Evolutionary conservation across 148 eudicot genomes (phyloP).

Genomic region (Amaranthus cruentus): DNA sequence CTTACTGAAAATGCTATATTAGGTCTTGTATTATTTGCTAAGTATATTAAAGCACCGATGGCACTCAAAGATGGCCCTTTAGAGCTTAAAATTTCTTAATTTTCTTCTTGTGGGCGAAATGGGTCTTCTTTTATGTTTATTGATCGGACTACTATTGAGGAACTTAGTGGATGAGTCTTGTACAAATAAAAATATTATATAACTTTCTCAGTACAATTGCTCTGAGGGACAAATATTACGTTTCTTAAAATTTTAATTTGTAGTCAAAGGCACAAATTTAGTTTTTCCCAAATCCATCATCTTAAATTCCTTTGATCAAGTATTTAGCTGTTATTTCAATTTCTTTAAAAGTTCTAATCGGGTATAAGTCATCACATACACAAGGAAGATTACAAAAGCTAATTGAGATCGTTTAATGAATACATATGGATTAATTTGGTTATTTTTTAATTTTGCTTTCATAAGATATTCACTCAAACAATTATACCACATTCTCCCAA

Average conservation of each 20-base stretch:
- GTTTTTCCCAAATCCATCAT: no score
- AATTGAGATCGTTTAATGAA: neutral
- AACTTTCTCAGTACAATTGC: no score
- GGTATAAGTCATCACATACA: no score
- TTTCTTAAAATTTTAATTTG: no score
- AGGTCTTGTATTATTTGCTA: slow-evolving; percentile 3
- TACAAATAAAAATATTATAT: no score
- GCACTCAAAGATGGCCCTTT: neutral
- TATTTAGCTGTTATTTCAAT: no score
- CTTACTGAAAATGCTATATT: neutral
- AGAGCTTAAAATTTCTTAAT: neutral
- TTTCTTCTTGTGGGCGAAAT: neutral
- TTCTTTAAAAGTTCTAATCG: no score
- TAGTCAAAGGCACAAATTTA: no score
- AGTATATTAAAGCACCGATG: neutral
- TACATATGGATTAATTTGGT: neutral
- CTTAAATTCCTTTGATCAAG: no score
- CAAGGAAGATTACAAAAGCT: neutral
- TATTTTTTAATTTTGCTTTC: neutral
- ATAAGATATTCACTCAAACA: neutral
- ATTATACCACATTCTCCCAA: neutral
- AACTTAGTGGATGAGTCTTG: neutral
- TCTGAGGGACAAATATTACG: no score
- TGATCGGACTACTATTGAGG: neutral
- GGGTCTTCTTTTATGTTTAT: neutral